phyloP scores from a whole-genome alignment of 1,284 basidiomycete genomes.

The Cryptococcus wingfieldii region DNA sequence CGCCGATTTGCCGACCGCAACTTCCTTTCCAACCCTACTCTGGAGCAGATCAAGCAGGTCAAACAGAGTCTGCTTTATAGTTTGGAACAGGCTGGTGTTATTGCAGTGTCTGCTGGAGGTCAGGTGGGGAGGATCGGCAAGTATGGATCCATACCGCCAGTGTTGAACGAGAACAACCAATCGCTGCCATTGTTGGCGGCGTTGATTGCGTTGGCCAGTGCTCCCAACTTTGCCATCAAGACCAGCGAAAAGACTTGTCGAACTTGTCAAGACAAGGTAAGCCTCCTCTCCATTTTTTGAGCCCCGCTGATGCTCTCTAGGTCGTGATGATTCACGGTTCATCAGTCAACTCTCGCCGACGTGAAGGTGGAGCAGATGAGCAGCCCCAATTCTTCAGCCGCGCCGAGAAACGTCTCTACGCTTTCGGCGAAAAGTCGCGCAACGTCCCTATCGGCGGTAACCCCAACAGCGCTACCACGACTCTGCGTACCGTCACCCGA shows the following conservation, averaged over 20 bases:
- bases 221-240: conserved; percentile 90
- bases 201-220: conserved; percentile 77
- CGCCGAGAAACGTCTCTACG: conserved; percentile 74
- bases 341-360: conserved; percentile 77
- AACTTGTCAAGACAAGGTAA: conserved; percentile 81
- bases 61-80: conserved; percentile 75
- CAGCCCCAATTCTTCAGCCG: conserved; percentile 48
- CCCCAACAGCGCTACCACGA: conserved; percentile 33
- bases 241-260: conserved; percentile 68
- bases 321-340: conserved; percentile 65
- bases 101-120: conserved; percentile 69
- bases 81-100: conserved; percentile 74
- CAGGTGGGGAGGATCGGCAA: conserved; percentile 23
- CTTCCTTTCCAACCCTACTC: conserved; percentile 79
- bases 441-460: conserved; percentile 53
- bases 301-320: conserved; percentile 8
- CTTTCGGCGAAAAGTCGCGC: conserved; percentile 79
- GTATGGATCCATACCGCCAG: conserved; percentile 55
- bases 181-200: conserved; percentile 78
- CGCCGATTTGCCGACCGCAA: conserved; percentile 80
- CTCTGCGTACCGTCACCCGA: conserved; percentile 72
- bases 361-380: conserved; percentile 53
- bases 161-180: conserved; percentile 69
- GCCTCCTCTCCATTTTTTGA: conserved; percentile 21
- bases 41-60: conserved; percentile 79